Conservation (phyloP, 352 stramenopile species). For the Albugo candida region DNA sequence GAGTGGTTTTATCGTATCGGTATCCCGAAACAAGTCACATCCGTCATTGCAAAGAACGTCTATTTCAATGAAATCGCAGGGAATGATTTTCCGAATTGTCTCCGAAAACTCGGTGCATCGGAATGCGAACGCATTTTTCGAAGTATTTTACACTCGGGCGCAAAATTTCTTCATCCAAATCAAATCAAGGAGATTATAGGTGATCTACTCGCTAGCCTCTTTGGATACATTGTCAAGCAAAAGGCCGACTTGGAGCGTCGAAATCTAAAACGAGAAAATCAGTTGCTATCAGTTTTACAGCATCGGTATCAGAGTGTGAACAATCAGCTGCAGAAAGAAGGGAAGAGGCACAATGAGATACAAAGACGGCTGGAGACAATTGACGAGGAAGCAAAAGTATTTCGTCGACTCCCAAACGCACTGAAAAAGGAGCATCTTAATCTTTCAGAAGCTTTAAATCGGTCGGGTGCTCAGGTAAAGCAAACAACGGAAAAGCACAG, state of each 20-base stretch:
- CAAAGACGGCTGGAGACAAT: conserved; percentile 18
- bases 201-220: too few relatives aligned
- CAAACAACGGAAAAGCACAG: too few relatives aligned
- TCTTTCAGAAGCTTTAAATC: conserved; percentile 16
- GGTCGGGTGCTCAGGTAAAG: too few relatives aligned
- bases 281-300: too few relatives aligned
- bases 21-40: conserved; percentile 20
- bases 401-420: conserved; percentile 34
- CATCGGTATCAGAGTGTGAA: not conserved
- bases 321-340: conserved; percentile 15
- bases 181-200: too few relatives aligned
- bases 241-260: too few relatives aligned
- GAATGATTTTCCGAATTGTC: not conserved
- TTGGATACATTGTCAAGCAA: too few relatives aligned
- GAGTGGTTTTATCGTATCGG: conserved; percentile 42
- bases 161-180: not conserved
- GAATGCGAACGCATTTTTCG: too few relatives aligned
- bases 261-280: too few relatives aligned
- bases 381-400: conserved; percentile 28
- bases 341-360: conserved; percentile 7
- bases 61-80: too few relatives aligned
- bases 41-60: too few relatives aligned
- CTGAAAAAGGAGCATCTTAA: conserved; percentile 17
- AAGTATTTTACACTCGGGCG: not conserved
- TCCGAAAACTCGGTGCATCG: not conserved